phyloP scores from a whole-genome alignment of 306 rosid genomes.

The Prunus mira region DNA sequence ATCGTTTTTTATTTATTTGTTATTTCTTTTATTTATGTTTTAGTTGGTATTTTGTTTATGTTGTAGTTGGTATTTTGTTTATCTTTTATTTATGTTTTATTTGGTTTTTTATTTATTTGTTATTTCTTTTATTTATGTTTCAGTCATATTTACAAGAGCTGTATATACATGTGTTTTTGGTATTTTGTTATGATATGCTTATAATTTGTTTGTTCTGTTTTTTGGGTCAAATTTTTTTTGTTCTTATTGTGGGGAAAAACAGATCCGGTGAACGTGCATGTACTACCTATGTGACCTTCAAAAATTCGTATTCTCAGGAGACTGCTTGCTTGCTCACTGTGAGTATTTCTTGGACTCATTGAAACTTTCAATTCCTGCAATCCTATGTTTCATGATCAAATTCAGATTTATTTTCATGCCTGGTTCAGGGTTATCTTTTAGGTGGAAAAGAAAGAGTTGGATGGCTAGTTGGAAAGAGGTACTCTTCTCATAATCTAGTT shows the following conservation, averaged over 20 bases:
- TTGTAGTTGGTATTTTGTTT: too few relatives aligned
- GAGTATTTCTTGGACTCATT: conserved; percentile 28
- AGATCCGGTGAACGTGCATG: conserved; percentile 79
- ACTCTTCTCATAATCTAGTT: too few relatives aligned
- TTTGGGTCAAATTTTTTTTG: not conserved
- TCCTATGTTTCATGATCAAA: not conserved
- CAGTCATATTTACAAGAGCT: too few relatives aligned
- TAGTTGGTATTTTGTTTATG: not conserved
- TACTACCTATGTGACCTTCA: conserved; percentile 83
- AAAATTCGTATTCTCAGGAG: conserved; percentile 78
- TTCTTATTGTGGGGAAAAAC: conserved; percentile 2
- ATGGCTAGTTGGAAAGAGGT: too few relatives aligned
- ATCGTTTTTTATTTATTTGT: not conserved
- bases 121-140: too few relatives aligned
- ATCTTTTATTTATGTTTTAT: too few relatives aligned
- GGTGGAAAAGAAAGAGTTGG: too few relatives aligned
- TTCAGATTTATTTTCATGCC: not conserved
- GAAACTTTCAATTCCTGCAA: not conserved
- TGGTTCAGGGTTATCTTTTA: too few relatives aligned
- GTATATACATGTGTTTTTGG: not conserved
- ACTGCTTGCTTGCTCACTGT: conserved; percentile 96
- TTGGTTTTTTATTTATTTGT: too few relatives aligned
- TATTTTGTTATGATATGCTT: not conserved
- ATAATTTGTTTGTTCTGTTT: not conserved
- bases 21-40: not conserved